Evolutionary conservation across 352 stramenopile species (phyloP).

Genomic region (Phytophthora lateralis): DNA sequence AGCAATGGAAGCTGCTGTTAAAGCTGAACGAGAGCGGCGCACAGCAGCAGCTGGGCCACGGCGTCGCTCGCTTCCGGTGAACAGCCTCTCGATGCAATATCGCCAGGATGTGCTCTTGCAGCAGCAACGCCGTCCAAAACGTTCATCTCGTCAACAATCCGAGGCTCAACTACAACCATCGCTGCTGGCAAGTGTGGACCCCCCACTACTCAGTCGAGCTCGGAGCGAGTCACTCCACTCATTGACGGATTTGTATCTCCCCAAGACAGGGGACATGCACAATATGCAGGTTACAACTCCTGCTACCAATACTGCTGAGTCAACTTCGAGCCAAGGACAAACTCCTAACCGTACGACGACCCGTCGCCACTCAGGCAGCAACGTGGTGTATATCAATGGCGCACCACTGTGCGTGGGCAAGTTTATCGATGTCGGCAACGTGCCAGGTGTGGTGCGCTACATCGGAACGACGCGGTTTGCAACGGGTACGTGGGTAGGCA

Average conservation of each 20-base stretch:
- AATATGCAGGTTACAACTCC: conserved; percentile 23
- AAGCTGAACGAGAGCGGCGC: conserved; percentile 22
- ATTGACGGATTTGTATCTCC: conserved; percentile 46
- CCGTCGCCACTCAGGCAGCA: conserved; percentile 49
- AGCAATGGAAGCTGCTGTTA: conserved; percentile 13
- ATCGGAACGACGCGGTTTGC: conserved; percentile 72
- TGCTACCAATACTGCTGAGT: conserved; percentile 5
- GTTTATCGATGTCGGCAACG: conserved; percentile 57
- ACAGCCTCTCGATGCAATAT: conserved; percentile 40
- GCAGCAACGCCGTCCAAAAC: conserved; percentile 21
- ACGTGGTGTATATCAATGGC: conserved; percentile 51
- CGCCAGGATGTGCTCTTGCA: conserved; percentile 35
- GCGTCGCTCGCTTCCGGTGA: conserved; percentile 57
- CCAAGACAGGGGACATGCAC: conserved; percentile 28
- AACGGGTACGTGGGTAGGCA: conserved; percentile 68
- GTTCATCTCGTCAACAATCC: conserved; percentile 14
- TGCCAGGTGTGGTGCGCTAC: conserved; percentile 70
- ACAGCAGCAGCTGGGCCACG: conserved; percentile 19
- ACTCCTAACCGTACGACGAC: conserved; percentile 10
- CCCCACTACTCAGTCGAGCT: conserved; percentile 37
- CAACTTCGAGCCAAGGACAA: background rate
- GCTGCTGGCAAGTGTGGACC: conserved; percentile 35
- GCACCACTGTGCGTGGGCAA: conserved; percentile 52
- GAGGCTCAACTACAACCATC: conserved; percentile 24
- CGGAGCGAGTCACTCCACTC: conserved; percentile 57